Conservation (phyloP, 23 red algal genomes). For the Gracilaria vermiculophylla region DNA sequence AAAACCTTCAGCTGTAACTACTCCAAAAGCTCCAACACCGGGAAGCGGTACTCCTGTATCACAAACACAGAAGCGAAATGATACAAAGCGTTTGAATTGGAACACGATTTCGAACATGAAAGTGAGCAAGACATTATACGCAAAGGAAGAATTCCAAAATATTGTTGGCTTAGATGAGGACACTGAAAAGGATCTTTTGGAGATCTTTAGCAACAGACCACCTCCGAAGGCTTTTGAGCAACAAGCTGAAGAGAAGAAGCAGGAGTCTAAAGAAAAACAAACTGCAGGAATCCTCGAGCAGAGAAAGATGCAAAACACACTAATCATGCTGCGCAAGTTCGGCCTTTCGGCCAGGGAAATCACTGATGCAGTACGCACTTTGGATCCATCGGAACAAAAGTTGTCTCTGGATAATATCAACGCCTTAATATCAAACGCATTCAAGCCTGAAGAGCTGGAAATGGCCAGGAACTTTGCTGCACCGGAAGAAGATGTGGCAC, state of each 20-base stretch:
- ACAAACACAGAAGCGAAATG: constrained; percentile 47
- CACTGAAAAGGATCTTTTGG: constrained; percentile 69
- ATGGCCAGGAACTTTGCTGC: constrained; percentile 67
- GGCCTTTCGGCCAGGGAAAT: constrained; percentile 56
- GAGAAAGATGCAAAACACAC: constrained; percentile 74
- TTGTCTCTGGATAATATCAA: constrained; percentile 83
- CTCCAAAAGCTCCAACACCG: constrained; percentile 9
- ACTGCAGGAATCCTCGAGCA: constrained; percentile 80
- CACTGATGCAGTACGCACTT: constrained; percentile 61
- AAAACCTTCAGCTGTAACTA: constrained; percentile 10
- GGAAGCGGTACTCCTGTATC: constrained; percentile 29
- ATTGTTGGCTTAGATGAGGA: constrained; percentile 61
- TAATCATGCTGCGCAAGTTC: constrained; percentile 96
- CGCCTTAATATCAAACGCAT: constrained; percentile 64
- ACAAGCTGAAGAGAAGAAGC: neutral
- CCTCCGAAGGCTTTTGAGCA: constrained; percentile 10
- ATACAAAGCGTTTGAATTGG: constrained; percentile 94
- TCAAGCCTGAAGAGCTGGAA: constrained; percentile 84
- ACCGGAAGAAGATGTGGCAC: constrained; percentile 50
- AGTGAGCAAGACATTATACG: constrained; percentile 87
- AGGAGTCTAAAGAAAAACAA: neutral
- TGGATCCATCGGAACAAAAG: constrained; percentile 69
- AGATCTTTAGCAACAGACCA: constrained; percentile 78
- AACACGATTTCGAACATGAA: constrained; percentile 72
- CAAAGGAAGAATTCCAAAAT: constrained; percentile 66